Evolutionary conservation across 106 monocot genomes (phyloP).

Genomic region (Agapanthus africanus): DNA sequence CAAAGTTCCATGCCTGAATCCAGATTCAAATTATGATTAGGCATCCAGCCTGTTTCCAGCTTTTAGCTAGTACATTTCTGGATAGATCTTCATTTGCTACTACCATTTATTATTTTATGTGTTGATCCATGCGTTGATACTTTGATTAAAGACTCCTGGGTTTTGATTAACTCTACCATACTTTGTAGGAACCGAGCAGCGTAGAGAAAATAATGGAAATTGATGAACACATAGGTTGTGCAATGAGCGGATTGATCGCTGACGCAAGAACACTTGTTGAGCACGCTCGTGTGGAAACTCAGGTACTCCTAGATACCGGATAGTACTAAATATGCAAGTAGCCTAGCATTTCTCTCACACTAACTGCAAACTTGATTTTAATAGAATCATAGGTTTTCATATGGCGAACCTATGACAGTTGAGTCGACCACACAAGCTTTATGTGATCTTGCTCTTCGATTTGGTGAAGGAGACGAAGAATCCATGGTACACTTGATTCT

Average conservation of each 20-base stretch:
- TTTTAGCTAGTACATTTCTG: constrained; percentile 1
- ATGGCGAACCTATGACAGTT: constrained; percentile 65
- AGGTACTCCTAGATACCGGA: constrained; percentile 24
- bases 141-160: background rate
- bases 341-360: background rate
- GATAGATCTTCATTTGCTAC: background rate
- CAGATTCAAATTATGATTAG: background rate
- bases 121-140: background rate
- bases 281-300: constrained; percentile 71
- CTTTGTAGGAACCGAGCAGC: constrained; percentile 55
- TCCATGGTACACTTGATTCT: constrained; percentile 38
- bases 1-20: constrained; percentile 1
- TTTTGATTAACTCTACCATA: background rate
- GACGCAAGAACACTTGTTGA: constrained; percentile 69
- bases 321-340: background rate
- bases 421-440: constrained; percentile 62
- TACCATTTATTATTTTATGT: constrained; percentile 1
- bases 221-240: constrained; percentile 69
- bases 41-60: too few species aligned
- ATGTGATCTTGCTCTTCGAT: constrained; percentile 67
- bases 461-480: constrained; percentile 74
- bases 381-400: constrained; percentile 70
- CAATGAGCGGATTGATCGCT: constrained; percentile 69
- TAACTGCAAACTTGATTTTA: constrained; percentile 2
- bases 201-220: constrained; percentile 81